phyloP scores from a whole-genome alignment of 768 basidiomycete genomes.

The Obba rivulosa region DNA sequence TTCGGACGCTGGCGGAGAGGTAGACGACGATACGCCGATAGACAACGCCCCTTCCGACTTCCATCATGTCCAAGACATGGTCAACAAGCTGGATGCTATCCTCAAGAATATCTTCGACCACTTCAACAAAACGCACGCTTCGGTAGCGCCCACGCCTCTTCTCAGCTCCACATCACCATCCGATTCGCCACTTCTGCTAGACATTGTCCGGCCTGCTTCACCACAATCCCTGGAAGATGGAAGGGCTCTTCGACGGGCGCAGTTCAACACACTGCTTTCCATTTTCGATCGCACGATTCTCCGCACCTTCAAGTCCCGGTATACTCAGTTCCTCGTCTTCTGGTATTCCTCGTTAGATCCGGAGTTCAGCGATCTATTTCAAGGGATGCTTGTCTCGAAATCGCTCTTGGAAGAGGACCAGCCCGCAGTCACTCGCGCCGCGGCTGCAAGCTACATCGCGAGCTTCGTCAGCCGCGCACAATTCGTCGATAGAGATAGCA shows the following conservation, averaged over 20 bases:
- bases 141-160: slow-evolving; percentile 8
- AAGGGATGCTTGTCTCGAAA: slow-evolving; percentile 89
- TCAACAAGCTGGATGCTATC: slow-evolving; percentile 86
- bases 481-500: slow-evolving; percentile 73
- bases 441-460: slow-evolving; percentile 91
- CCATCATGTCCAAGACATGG: slow-evolving; percentile 78
- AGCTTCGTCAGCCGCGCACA: slow-evolving; percentile 86
- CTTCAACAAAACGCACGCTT: slow-evolving; percentile 49
- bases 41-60: slow-evolving; percentile 50
- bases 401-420: slow-evolving; percentile 57
- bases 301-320: slow-evolving; percentile 93
- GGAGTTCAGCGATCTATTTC: slow-evolving; percentile 88
- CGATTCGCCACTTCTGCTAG: slow-evolving; percentile 15
- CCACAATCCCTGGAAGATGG: slow-evolving; percentile 25
- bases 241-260: slow-evolving; percentile 43
- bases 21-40: slow-evolving; percentile 28
- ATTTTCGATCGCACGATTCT: slow-evolving; percentile 94
- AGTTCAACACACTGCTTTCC: slow-evolving; percentile 83
- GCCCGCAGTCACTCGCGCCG: slow-evolving; percentile 78
- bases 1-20: slow-evolving; percentile 56
- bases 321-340: slow-evolving; percentile 96
- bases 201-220: slow-evolving; percentile 18
- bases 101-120: slow-evolving; percentile 82
- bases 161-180: slow-evolving; percentile 21
- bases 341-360: slow-evolving; percentile 90